These are phyloP conservation scores for Hyphodiscus hymeniophilus DNA, from an alignment of 495 filamentous ascomycete species.

Conservation along the genomic window DNA sequence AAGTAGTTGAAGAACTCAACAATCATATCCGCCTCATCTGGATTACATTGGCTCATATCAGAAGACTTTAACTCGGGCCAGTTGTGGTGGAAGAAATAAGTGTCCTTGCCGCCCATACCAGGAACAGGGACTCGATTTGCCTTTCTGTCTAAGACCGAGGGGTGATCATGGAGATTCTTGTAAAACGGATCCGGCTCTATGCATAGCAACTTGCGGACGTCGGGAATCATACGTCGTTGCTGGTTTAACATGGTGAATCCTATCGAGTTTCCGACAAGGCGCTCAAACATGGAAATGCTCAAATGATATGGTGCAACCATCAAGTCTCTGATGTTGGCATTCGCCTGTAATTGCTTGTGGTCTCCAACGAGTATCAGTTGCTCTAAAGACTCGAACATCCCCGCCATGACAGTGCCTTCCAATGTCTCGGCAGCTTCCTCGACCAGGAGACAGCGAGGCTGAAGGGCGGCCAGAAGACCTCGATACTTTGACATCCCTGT, in stretches of 20 bases:
- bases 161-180: constrained; percentile 59
- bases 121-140: constrained; percentile 49
- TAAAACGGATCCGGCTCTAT: constrained; percentile 44
- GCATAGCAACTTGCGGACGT: constrained; percentile 52
- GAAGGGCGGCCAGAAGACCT: constrained; percentile 57
- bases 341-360: constrained; percentile 63
- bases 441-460: constrained; percentile 58
- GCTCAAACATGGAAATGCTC: constrained; percentile 67
- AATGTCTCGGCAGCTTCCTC: constrained; percentile 73
- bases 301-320: constrained; percentile 50
- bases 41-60: constrained; percentile 63
- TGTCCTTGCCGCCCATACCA: constrained; percentile 68
- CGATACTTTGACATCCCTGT: constrained; percentile 78
- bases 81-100: constrained; percentile 64
- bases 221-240: constrained; percentile 68
- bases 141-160: constrained; percentile 40
- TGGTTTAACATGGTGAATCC: constrained; percentile 49
- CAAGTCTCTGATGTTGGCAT: constrained; percentile 46
- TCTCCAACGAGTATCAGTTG: constrained; percentile 73
- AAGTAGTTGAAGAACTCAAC: constrained; percentile 66
- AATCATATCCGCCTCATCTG: constrained; percentile 71
- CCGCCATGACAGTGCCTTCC: constrained; percentile 55
- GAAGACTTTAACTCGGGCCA: constrained; percentile 59
- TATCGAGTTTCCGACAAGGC: constrained; percentile 63
- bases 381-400: constrained; percentile 58